These are phyloP conservation scores for Eucalyptus viminalis DNA, from an alignment of 345 rosid species.

Conservation along the genomic window DNA sequence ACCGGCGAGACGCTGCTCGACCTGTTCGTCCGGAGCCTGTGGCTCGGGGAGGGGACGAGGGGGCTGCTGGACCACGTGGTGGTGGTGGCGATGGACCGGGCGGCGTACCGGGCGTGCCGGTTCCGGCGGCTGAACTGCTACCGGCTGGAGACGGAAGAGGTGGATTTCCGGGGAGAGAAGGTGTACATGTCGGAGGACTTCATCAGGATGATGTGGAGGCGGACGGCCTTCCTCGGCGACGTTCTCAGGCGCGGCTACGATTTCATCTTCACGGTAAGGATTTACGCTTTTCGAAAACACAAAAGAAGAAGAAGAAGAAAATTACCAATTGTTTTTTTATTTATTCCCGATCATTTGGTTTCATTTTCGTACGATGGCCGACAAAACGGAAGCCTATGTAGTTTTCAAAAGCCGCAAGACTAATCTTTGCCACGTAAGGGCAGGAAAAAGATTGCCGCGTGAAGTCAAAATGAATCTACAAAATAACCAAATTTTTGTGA, in stretches of 20 bases:
- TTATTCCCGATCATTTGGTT: neutral
- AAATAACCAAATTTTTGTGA: neutral
- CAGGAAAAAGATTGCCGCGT: neutral
- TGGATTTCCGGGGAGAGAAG: constrained; percentile 36
- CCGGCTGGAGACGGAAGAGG: constrained; percentile 36
- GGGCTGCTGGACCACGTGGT: constrained; percentile 37
- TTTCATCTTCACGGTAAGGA: constrained; percentile 59
- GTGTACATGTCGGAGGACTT: constrained; percentile 61
- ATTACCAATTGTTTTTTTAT: neutral
- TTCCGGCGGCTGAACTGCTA: constrained; percentile 59
- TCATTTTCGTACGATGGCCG: neutral
- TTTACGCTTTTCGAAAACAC: neutral
- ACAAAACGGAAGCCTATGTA: neutral
- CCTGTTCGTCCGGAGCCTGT: constrained; percentile 59
- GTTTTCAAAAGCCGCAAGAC: too few relatives aligned
- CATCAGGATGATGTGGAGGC: constrained; percentile 79
- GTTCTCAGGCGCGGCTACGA: constrained; percentile 58
- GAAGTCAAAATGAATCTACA: neutral
- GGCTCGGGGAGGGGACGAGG: constrained; percentile 56
- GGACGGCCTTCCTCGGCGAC: constrained; percentile 47
- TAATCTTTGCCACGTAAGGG: neutral
- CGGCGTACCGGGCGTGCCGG: constrained; percentile 49
- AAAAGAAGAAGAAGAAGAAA: neutral
- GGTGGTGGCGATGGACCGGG: constrained; percentile 48
- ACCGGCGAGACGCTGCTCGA: constrained; percentile 38